Evolutionary conservation across 1,139 yeast genomes (phyloP).

Genomic region (Pichia sp.): DNA sequence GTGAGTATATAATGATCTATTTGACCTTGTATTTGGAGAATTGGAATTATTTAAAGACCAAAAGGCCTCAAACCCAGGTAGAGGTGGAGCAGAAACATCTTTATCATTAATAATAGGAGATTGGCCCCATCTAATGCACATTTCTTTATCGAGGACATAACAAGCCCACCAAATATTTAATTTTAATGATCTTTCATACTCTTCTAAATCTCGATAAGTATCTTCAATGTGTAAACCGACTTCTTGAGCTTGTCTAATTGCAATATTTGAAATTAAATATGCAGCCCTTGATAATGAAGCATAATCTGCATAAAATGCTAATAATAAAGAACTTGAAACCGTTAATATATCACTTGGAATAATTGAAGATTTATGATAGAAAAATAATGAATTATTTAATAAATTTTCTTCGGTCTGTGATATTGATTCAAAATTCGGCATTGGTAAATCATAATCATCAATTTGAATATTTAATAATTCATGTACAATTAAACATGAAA

Average conservation of each 20-base stretch:
- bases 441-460: background rate
- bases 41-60: conserved; percentile 15
- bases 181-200: conserved; percentile 35
- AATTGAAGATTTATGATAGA: conserved; percentile 42
- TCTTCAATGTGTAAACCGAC: conserved; percentile 62
- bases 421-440: conserved; percentile 11
- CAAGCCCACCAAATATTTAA: conserved; percentile 52
- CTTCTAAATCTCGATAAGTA: conserved; percentile 34
- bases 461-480: conserved; percentile 11
- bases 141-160: conserved; percentile 47
- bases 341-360: conserved; percentile 47
- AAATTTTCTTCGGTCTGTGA: conserved; percentile 14
- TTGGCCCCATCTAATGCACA: conserved; percentile 51
- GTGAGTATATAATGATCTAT: conserved; percentile 1
- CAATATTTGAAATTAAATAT: conserved; percentile 43
- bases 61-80: conserved; percentile 20
- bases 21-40: background rate
- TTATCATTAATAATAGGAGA: conserved; percentile 49
- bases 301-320: conserved; percentile 42
- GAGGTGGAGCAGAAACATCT: conserved; percentile 39
- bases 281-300: conserved; percentile 38
- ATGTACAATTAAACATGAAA: conserved; percentile 15
- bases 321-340: conserved; percentile 43
- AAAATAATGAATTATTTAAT: conserved; percentile 36
- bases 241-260: conserved; percentile 55